phyloP scores from a whole-genome alignment of 148 eudicot genomes.

The Camellia sinensis region DNA sequence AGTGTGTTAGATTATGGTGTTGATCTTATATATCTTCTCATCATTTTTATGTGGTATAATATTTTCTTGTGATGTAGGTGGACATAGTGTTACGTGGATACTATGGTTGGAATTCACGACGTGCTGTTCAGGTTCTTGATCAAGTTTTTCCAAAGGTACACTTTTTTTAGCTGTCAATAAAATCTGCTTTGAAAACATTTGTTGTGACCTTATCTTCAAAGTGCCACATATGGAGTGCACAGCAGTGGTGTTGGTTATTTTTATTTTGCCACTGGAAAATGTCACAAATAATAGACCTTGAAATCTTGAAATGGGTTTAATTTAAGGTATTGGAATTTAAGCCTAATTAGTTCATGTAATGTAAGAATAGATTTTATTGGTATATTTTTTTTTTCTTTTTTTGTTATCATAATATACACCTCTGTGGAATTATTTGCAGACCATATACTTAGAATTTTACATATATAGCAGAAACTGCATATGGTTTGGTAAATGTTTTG shows the following conservation, averaged over 20 bases:
- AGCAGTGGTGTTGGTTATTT: background rate
- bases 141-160: conserved; percentile 84
- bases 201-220: background rate
- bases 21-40: background rate
- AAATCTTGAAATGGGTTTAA: background rate
- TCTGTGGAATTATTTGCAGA: background rate
- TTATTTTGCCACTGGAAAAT: background rate
- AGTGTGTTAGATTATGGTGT: background rate
- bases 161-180: background rate
- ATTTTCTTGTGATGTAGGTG: conserved; percentile 45
- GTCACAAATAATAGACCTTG: background rate
- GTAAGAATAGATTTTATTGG: background rate
- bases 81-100: conserved; percentile 86
- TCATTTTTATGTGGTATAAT: background rate
- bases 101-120: conserved; percentile 85
- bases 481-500: background rate
- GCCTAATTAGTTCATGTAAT: background rate
- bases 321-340: background rate
- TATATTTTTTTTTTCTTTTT: background rate
- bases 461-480: background rate
- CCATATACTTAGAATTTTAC: background rate
- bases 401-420: background rate
- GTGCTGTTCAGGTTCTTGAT: conserved; percentile 74
- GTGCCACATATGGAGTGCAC: background rate
- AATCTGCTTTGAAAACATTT: background rate